A percentile compares a stretch with the other conserved stretches of the same genome.
These are phyloP conservation scores for Leptodontidium sp. DNA, from an alignment of 2,329 filamentous ascomycete genomes.

Conservation along the genomic window DNA sequence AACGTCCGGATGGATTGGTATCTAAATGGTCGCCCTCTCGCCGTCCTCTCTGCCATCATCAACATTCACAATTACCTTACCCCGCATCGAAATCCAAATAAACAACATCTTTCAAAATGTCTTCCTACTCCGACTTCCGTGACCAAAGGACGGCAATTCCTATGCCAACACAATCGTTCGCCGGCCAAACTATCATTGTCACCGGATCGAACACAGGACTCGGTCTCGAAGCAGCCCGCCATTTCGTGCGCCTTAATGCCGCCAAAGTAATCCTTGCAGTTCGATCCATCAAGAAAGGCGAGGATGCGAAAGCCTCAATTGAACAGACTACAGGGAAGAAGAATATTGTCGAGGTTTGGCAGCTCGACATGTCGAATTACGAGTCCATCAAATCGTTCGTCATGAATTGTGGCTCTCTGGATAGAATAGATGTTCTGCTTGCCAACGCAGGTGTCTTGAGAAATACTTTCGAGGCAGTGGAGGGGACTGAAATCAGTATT, in stretches of 20 bases:
- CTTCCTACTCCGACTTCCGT: neutral
- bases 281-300: conserved; percentile 51
- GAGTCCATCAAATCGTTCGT: conserved; percentile 29
- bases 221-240: conserved; percentile 48
- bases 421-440: conserved; percentile 54
- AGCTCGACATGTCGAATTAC: conserved; percentile 29
- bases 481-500: conserved; percentile 37
- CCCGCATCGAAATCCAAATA: neutral
- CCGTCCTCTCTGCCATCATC: neutral
- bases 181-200: conserved; percentile 45
- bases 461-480: conserved; percentile 9
- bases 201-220: conserved; percentile 49
- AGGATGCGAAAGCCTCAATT: conserved; percentile 51
- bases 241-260: conserved; percentile 47
- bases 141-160: conserved; percentile 16
- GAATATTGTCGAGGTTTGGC: conserved; percentile 29
- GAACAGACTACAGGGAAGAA: conserved; percentile 27
- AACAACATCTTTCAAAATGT: conserved; percentile 13
- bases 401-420: conserved; percentile 8
- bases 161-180: conserved; percentile 33
- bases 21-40: neutral
- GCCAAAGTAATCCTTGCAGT: conserved; percentile 50
- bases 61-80: neutral
- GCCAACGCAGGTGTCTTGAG: conserved; percentile 44
- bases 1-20: neutral